Conservation (phyloP, 1,139 yeast genomes). For the Yamadazyma aaseri region DNA sequence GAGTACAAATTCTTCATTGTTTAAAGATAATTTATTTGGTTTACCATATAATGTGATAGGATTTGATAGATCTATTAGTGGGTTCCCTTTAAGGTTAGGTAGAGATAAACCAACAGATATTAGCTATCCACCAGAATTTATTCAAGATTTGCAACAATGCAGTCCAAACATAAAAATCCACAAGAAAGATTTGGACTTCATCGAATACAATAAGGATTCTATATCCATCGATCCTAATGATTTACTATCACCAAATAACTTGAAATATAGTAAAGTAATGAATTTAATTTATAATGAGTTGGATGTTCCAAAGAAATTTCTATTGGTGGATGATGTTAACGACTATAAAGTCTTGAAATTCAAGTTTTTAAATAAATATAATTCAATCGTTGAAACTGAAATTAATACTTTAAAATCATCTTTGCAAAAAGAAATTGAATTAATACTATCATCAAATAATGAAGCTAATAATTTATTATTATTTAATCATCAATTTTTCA, state of each 20-base stretch:
- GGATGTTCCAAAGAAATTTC: constrained; percentile 28
- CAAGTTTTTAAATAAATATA: constrained; percentile 20
- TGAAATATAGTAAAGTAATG: constrained; percentile 10
- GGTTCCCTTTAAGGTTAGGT: constrained; percentile 37
- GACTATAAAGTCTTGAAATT: constrained; percentile 30
- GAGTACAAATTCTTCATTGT: constrained; percentile 27
- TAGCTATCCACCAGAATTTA: constrained; percentile 39
- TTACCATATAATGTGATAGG: constrained; percentile 46
- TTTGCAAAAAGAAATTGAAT: constrained; percentile 34
- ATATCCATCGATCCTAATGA: constrained; percentile 14
- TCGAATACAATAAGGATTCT: constrained; percentile 27
- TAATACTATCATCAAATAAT: constrained; percentile 22
- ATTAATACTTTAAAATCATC: constrained; percentile 28
- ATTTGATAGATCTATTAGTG: constrained; percentile 41
- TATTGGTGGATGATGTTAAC: constrained; percentile 28
- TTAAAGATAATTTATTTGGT: constrained; percentile 30
- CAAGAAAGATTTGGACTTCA: constrained; percentile 40
- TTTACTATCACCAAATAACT: constrained; percentile 9
- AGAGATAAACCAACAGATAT: constrained; percentile 19
- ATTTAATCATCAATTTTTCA: constrained; percentile 25
- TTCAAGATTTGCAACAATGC: constrained; percentile 39
- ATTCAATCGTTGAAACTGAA: constrained; percentile 31
- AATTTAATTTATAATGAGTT: constrained; percentile 22
- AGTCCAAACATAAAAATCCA: constrained; percentile 32
- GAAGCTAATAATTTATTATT: constrained; percentile 21